Evolutionary conservation across 2,329 filamentous ascomycete genomes (phyloP).

Genomic region (Gnomoniopsis sp.): DNA sequence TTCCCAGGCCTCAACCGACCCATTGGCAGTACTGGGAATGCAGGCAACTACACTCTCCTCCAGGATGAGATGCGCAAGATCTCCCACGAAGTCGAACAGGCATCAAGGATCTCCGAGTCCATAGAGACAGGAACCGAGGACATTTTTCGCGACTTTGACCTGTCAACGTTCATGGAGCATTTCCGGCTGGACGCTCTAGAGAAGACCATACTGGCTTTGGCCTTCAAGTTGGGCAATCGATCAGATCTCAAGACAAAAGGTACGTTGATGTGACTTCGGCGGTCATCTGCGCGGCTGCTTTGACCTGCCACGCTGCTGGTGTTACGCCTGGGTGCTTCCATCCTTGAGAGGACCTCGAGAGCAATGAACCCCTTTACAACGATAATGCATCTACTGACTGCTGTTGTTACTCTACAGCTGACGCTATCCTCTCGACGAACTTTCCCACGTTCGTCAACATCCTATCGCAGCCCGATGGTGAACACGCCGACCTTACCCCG

Average conservation of each 20-base stretch:
- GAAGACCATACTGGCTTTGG: slow-evolving; percentile 82
- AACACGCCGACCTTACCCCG: slow-evolving; percentile 63
- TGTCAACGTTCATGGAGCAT: slow-evolving; percentile 93
- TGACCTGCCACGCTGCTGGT: neutral
- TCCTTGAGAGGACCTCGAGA: neutral
- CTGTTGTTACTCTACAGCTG: slow-evolving; percentile 52
- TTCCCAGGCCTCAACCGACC: slow-evolving; percentile 76
- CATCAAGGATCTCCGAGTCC: slow-evolving; percentile 86
- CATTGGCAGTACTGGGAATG: slow-evolving; percentile 53
- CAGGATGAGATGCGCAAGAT: slow-evolving; percentile 84
- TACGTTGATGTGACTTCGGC: slow-evolving; percentile 34
- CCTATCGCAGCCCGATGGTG: slow-evolving; percentile 62
- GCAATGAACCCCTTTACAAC: neutral
- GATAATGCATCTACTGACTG: neutral
- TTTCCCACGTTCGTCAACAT: slow-evolving; percentile 74
- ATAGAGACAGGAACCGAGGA: slow-evolving; percentile 90
- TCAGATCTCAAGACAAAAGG: slow-evolving; percentile 86
- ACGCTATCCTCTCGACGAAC: slow-evolving; percentile 82
- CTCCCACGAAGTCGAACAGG: slow-evolving; percentile 74
- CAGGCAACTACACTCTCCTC: slow-evolving; percentile 80
- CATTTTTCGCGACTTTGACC: slow-evolving; percentile 91
- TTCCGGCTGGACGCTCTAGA: slow-evolving; percentile 88
- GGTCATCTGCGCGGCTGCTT: neutral
- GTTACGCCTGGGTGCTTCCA: neutral
- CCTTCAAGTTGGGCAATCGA: slow-evolving; percentile 80